A percentile compares a stretch with the other conserved stretches of the same genome.
phyloP scores from a whole-genome alignment of 129 eudicot genomes.

The Oenanthe sinensis region DNA sequence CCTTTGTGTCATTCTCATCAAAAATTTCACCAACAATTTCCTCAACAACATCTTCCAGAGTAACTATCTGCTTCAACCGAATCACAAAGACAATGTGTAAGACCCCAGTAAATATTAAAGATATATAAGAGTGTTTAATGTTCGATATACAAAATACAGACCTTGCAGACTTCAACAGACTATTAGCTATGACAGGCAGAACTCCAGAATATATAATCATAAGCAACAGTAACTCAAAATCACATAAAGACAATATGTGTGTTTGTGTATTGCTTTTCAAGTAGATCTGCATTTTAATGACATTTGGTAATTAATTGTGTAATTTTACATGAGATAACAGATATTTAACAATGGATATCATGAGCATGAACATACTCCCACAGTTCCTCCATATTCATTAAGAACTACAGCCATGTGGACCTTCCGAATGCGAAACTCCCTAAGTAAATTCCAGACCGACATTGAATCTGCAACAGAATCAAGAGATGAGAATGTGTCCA shows the following conservation, averaged over 20 bases:
- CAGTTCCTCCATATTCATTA: constrained; percentile 76
- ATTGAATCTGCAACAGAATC: constrained; percentile 47
- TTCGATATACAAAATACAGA: not conserved
- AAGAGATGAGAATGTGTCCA: not conserved
- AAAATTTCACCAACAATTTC: constrained; percentile 76
- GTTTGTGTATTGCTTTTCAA: not conserved
- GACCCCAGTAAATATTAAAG: not conserved
- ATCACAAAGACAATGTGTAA: constrained; percentile 1
- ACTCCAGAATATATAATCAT: not conserved
- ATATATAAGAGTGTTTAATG: not conserved
- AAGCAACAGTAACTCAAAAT: not conserved
- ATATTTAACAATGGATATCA: constrained; percentile 2
- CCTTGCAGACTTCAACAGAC: not conserved
- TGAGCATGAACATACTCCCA: constrained; percentile 48
- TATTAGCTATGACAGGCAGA: not conserved
- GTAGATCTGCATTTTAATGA: not conserved
- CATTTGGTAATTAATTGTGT: not conserved
- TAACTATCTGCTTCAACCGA: constrained; percentile 44
- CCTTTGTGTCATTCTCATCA: constrained; percentile 72
- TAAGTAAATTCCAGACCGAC: constrained; percentile 68
- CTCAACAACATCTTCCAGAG: constrained; percentile 70
- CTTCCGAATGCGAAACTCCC: constrained; percentile 66
- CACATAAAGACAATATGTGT: too few species aligned
- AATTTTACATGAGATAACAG: not conserved
- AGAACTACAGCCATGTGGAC: constrained; percentile 83